These are phyloP conservation scores for Cytospora piceae DNA, from an alignment of 2,329 filamentous ascomycete genomes.

Conservation along the genomic window DNA sequence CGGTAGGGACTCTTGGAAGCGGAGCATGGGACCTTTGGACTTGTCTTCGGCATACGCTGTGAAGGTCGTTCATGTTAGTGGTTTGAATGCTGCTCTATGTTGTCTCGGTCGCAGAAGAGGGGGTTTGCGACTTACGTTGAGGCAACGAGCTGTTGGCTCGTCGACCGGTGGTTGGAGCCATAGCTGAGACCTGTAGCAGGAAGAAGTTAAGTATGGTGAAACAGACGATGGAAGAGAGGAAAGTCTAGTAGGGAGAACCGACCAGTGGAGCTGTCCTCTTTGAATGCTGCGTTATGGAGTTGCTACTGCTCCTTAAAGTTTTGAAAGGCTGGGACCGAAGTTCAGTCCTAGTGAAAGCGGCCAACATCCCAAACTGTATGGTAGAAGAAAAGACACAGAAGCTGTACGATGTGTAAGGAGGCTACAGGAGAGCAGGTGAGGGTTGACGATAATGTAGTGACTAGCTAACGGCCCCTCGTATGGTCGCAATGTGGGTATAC, in stretches of 20 bases:
- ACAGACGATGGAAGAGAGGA: slow-evolving; percentile 13
- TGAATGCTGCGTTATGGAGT: slow-evolving; percentile 34
- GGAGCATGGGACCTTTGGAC: slow-evolving; percentile 78
- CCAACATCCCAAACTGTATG: slow-evolving; percentile 41
- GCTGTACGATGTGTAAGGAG: slow-evolving; percentile 6
- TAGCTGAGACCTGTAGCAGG: slow-evolving; percentile 44
- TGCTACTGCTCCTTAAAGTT: slow-evolving; percentile 20
- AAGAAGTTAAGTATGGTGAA: neutral
- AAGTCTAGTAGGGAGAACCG: slow-evolving; percentile 27
- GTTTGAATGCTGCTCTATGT: slow-evolving; percentile 13
- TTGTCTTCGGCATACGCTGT: slow-evolving; percentile 79
- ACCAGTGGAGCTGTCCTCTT: slow-evolving; percentile 34
- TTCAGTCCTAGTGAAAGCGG: slow-evolving; percentile 42
- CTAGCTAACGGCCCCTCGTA: slow-evolving; percentile 2
- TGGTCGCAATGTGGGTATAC: slow-evolving; percentile 18
- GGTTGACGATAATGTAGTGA: slow-evolving; percentile 18
- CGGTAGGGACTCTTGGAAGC: slow-evolving; percentile 85
- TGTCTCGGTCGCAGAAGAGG: neutral
- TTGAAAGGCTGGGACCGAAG: slow-evolving; percentile 37
- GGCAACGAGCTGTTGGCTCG: slow-evolving; percentile 63
- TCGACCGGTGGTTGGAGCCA: slow-evolving; percentile 54
- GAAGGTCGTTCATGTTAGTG: slow-evolving; percentile 23
- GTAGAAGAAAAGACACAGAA: slow-evolving; percentile 4
- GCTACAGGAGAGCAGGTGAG: slow-evolving; percentile 13
- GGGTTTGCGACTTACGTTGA: slow-evolving; percentile 45